Conservation (phyloP, 345 rosid genomes). For the Pistacia vera region DNA sequence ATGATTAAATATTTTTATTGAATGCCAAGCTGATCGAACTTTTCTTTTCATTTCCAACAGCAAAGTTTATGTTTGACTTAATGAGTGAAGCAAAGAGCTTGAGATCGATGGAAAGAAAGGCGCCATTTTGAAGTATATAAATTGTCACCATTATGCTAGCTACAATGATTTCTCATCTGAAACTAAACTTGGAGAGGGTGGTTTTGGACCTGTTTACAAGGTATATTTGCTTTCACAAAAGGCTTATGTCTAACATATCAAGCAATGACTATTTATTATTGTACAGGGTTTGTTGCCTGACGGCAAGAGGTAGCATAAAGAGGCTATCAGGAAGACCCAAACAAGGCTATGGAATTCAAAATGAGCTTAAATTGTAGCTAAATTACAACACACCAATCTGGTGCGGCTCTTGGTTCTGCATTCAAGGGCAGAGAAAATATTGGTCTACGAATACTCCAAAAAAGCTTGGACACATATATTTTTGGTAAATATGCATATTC, state of each 20-base stretch:
- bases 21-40: not conserved
- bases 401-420: conserved; percentile 20
- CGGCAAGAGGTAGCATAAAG: conserved; percentile 4
- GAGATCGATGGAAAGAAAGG: no score
- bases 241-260: no score
- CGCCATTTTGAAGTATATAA: not conserved
- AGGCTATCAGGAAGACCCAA: conserved; percentile 12
- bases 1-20: not conserved
- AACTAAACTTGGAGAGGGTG: no score
- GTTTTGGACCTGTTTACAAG: no score
- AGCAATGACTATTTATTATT: no score
- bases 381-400: no score
- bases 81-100: conserved; percentile 9
- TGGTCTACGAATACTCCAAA: conserved; percentile 18
- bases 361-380: conserved; percentile 28
- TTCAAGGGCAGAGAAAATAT: conserved; percentile 23
- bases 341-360: conserved; percentile 19
- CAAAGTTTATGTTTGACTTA: not conserved
- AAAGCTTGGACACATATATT: conserved; percentile 18
- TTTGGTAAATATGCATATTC: not conserved
- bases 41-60: not conserved
- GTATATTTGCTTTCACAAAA: no score
- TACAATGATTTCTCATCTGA: not conserved
- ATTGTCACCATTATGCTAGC: conserved; percentile 9
- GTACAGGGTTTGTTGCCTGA: conserved; percentile 13